Conservation (phyloP, 129 eudicot genomes). For the Pseudognaphalium luteoalbum region DNA sequence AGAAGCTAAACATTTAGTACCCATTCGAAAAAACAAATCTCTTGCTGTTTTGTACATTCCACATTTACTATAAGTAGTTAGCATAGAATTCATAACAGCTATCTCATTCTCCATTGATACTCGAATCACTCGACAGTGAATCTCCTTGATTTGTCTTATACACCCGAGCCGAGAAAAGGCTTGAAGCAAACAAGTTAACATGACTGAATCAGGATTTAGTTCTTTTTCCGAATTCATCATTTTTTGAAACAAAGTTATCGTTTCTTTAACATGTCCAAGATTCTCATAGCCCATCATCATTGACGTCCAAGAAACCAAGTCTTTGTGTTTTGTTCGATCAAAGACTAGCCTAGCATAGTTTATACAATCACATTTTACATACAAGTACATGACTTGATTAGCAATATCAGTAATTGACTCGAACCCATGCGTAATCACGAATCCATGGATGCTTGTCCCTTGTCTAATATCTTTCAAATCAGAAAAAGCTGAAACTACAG, state of each 20-base stretch:
- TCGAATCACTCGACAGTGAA: constrained; percentile 46
- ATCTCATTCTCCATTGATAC: constrained; percentile 42
- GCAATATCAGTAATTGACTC: constrained; percentile 49
- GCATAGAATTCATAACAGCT: constrained; percentile 48
- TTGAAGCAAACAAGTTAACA: constrained; percentile 53
- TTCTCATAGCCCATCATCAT: constrained; percentile 58
- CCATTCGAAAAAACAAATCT: constrained; percentile 42
- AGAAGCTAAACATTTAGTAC: constrained; percentile 40
- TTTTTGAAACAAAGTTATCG: constrained; percentile 39
- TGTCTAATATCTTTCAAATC: constrained; percentile 32
- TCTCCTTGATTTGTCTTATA: constrained; percentile 41
- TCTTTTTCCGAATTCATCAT: constrained; percentile 47
- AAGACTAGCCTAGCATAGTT: constrained; percentile 43
- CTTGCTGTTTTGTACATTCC: constrained; percentile 45
- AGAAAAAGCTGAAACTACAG: constrained; percentile 42
- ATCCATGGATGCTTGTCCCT: constrained; percentile 52
- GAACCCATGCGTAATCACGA: constrained; percentile 50
- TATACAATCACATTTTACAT: constrained; percentile 49
- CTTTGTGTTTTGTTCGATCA: constrained; percentile 39
- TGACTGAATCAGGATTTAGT: constrained; percentile 44
- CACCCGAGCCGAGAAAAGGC: constrained; percentile 47
- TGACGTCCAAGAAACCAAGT: constrained; percentile 63
- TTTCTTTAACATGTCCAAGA: constrained; percentile 45
- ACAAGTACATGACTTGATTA: constrained; percentile 52
- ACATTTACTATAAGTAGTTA: constrained; percentile 51